Base-by-base conservation (phyloP, 257 asterid species). In the Euphrasia confusa region DNA sequence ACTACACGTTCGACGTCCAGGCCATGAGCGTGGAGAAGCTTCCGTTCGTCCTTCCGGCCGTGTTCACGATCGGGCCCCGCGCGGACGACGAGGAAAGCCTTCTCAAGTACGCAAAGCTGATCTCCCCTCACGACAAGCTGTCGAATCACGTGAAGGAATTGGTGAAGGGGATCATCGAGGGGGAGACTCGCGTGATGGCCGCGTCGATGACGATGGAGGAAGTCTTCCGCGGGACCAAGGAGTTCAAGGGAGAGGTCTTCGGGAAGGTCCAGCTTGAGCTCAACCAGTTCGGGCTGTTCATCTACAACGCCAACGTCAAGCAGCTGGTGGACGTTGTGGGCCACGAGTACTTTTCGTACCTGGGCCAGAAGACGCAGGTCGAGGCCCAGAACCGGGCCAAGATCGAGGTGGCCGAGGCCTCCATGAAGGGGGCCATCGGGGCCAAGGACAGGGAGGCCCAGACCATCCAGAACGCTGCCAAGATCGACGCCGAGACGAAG, bases 21-120 rank as follows among this genome's bases (percentile, higher is more conserved):
- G 95, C 95, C 60, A 86, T 83, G 91, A 83, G 89, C 60, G 86
- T 86, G 12, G 90, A 86, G 62, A 86, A 86, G 72, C 88, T 83
- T 27, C 90, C 95, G 14, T 83, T 86, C 40, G 15, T 83, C 44
- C 86, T 86, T 56, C 95, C 88, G 0, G 90, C 90, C 4, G 95
- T 86, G 18, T 86, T 83, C 89, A 86, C 95, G 10, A 78, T 86
- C 58, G 85, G 91, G 50, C 95, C 95, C 0, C 78, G 77, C 0
- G 59, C 64, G 0, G 91, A 86, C 39, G 83, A 83, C 13, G 30
- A 40, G 0, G 74, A 3, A 0, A 68, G 81, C 78, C 85, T 83
- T 56, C 56, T 63, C 28, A 81, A 78, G 67, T 86, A 83, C 21
- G 91, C 91, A 37, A 81, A 70, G 72, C 95, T 86, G 62, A 76